These are phyloP conservation scores for Candida tropicalis DNA, from an alignment of 1,139 yeast species.

Conservation along the genomic window DNA sequence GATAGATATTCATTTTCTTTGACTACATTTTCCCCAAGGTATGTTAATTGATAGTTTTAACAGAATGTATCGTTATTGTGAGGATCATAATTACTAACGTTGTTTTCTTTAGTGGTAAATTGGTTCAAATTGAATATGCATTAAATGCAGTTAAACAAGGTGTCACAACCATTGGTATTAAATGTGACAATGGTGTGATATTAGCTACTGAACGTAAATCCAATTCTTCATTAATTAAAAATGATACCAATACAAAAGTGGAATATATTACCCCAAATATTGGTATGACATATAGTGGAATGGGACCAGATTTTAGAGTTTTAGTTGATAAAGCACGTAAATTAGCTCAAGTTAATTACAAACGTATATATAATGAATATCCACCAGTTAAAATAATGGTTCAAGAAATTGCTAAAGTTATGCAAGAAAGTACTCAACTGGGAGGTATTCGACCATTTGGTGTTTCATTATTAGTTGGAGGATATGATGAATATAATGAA, in stretches of 20 bases:
- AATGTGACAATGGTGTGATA: constrained; percentile 94
- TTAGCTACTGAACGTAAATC: constrained; percentile 96
- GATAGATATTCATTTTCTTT: constrained; percentile 97
- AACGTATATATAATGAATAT: constrained; percentile 91
- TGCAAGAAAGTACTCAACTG: constrained; percentile 98
- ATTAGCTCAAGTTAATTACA: constrained; percentile 89
- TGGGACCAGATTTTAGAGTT: constrained; percentile 99
- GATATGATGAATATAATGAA: constrained; percentile 82
- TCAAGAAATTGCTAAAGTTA: constrained; percentile 91
- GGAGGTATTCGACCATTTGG: constrained; percentile 99
- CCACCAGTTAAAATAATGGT: constrained; percentile 96
- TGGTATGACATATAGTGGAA: constrained; percentile 96
- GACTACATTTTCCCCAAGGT: constrained; percentile 96
- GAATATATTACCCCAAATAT: constrained; percentile 90
- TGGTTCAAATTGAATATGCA: constrained; percentile 97
- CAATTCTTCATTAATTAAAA: constrained; percentile 73
- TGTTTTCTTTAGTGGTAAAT: constrained; percentile 95
- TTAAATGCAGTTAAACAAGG: constrained; percentile 97
- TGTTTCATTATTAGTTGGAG: constrained; percentile 91
- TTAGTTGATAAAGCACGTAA: constrained; percentile 92
- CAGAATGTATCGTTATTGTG: not conserved
- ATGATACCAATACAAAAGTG: constrained; percentile 77
- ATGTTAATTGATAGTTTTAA: too few species aligned
- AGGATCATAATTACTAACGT: too few species aligned
- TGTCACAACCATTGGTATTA: constrained; percentile 94